Percentiles rank a stretch among this genome's conserved stretches.
phyloP scores from a whole-genome alignment of 139 green algal genomes.

The Pleodorina starrii region DNA sequence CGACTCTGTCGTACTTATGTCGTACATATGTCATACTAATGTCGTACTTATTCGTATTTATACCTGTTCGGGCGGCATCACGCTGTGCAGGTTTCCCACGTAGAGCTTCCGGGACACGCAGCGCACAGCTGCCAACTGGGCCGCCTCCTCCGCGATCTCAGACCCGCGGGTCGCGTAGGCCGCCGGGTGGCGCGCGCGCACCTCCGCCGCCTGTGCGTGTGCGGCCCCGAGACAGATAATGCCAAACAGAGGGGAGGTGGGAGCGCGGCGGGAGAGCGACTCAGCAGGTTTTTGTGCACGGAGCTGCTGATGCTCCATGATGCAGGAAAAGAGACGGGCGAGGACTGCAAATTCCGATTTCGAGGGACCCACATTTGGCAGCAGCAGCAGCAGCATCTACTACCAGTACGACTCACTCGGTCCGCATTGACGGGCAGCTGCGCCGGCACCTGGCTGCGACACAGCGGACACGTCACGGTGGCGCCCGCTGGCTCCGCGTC shows the following conservation, averaged over 20 bases:
- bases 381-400: too few species aligned
- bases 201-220: background rate
- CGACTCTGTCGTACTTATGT: too few species aligned
- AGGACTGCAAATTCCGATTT: too few species aligned
- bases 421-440: background rate
- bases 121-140: background rate
- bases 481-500: background rate
- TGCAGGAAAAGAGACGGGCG: too few species aligned
- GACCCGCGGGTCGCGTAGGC: slow-evolving; percentile 1
- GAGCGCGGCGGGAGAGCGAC: too few species aligned
- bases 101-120: background rate
- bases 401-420: background rate
- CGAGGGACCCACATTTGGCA: too few species aligned
- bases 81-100: slow-evolving; percentile 29
- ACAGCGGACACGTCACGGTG: slow-evolving; percentile 28
- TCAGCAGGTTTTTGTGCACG: too few species aligned
- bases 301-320: too few species aligned
- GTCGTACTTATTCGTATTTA: too few species aligned
- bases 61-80: background rate
- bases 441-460: background rate
- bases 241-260: too few species aligned
- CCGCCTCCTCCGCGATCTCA: slow-evolving; percentile 8
- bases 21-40: too few species aligned
- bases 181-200: background rate
- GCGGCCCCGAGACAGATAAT: too few species aligned